Evolutionary conservation across 2,329 filamentous ascomycete genomes (phyloP).

Genomic region (Ascochyta pisi): DNA sequence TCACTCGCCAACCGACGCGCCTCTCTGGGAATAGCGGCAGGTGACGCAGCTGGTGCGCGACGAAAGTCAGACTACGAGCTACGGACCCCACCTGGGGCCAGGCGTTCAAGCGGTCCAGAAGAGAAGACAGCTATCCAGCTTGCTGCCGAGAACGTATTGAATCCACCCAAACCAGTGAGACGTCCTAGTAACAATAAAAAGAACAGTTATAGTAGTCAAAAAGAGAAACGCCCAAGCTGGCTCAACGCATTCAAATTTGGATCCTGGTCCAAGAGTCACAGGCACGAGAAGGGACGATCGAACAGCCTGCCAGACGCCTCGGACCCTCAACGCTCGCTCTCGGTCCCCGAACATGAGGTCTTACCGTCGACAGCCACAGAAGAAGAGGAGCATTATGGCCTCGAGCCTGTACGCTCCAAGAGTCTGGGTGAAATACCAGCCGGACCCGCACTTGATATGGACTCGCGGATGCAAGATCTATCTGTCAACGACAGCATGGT

Average conservation of each 20-base stretch:
- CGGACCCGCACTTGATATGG: conserved; percentile 32
- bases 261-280: conserved; percentile 36
- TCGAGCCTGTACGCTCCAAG: conserved; percentile 43
- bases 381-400: conserved; percentile 28
- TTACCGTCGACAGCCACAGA: conserved; percentile 10
- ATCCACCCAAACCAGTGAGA: conserved; percentile 22
- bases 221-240: conserved; percentile 41
- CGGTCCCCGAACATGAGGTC: conserved; percentile 24
- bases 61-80: conserved; percentile 35
- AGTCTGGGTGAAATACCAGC: conserved; percentile 43
- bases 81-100: conserved; percentile 18
- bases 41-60: conserved; percentile 18
- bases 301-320: conserved; percentile 28
- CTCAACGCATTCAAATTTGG: conserved; percentile 41
- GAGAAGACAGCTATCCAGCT: conserved; percentile 34
- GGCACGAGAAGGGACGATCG: conserved; percentile 29
- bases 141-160: conserved; percentile 28
- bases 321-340: conserved; percentile 39
- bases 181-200: conserved; percentile 20
- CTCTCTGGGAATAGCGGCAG: conserved; percentile 15
- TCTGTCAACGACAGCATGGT: conserved; percentile 17
- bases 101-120: not conserved
- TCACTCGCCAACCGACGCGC: conserved; percentile 29
- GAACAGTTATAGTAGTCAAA: conserved; percentile 27
- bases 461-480: conserved; percentile 32